phyloP scores from a whole-genome alignment of 305 asterid genomes.

The Fraxinus sp. region DNA sequence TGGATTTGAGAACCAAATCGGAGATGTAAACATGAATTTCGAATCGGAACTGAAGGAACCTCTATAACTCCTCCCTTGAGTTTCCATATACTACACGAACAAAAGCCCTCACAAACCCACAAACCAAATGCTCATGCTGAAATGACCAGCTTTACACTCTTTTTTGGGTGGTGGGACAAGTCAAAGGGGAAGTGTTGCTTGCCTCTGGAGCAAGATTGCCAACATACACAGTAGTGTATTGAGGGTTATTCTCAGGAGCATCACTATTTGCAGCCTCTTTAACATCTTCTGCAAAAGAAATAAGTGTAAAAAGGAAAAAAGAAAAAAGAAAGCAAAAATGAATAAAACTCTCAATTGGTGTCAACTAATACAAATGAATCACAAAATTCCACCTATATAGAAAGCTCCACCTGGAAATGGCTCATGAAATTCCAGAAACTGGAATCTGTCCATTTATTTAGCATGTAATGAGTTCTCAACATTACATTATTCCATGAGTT shows the following conservation, averaged over 20 bases:
- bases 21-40: not conserved
- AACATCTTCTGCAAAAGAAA: constrained; percentile 60
- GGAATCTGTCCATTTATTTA: not conserved
- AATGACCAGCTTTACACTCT: not conserved
- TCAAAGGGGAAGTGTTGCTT: constrained; percentile 27
- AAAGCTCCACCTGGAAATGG: not conserved
- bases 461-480: not conserved
- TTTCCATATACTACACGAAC: not conserved
- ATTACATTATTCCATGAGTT: not conserved
- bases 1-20: not conserved
- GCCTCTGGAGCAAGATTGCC: constrained; percentile 97
- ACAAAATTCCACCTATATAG: constrained; percentile 2
- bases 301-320: not conserved
- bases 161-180: constrained; percentile 8
- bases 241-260: constrained; percentile 91
- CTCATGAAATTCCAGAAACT: not conserved
- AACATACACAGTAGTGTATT: constrained; percentile 80
- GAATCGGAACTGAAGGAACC: not conserved
- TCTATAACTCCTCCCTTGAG: not conserved
- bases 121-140: not conserved
- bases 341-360: not conserved
- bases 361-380: not conserved
- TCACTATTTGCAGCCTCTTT: constrained; percentile 67
- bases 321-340: not conserved
- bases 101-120: not conserved